Conservation (phyloP, 2,329 filamentous ascomycete species). For the Bipolaris gigantea region DNA sequence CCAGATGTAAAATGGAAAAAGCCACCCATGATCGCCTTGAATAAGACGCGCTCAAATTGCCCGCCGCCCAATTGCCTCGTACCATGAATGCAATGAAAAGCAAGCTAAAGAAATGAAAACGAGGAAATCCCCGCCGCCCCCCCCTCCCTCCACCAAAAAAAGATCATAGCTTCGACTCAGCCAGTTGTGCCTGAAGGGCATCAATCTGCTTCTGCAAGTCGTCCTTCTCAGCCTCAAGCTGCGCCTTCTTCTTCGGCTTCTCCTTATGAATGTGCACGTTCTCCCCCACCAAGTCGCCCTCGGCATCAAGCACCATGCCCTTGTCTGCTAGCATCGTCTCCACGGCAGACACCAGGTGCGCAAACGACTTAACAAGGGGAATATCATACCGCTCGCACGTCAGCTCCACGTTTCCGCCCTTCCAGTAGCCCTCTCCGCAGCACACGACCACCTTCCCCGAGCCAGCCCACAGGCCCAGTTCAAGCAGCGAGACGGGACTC, state of each 20-base stretch:
- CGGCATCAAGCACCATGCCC: conserved; percentile 28
- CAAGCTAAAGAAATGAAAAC: neutral
- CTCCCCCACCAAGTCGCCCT: conserved; percentile 13
- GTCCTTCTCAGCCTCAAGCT: conserved; percentile 6
- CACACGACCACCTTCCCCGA: conserved; percentile 56
- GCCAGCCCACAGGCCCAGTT: conserved; percentile 59
- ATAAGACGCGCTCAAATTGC: neutral
- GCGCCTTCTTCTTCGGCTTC: conserved; percentile 9
- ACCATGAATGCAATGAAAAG: neutral
- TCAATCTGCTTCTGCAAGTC: conserved; percentile 5
- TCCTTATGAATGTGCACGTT: conserved; percentile 8
- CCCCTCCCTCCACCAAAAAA: too few species aligned
- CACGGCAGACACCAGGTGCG: conserved; percentile 46
- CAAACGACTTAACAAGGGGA: conserved; percentile 46
- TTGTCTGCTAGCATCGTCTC: conserved; percentile 35
- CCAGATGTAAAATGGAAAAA: neutral
- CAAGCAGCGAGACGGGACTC: conserved; percentile 62
- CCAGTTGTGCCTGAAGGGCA: conserved; percentile 4
- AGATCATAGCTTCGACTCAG: neutral
- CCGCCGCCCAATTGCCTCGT: neutral
- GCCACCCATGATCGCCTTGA: neutral
- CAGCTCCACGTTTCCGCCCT: conserved; percentile 63
- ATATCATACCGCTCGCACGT: conserved; percentile 56
- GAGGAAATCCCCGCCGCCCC: neutral
- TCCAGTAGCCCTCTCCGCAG: conserved; percentile 57